Conservation (phyloP, 2,329 filamentous ascomycete genomes). For the Neonectria magnoliae region DNA sequence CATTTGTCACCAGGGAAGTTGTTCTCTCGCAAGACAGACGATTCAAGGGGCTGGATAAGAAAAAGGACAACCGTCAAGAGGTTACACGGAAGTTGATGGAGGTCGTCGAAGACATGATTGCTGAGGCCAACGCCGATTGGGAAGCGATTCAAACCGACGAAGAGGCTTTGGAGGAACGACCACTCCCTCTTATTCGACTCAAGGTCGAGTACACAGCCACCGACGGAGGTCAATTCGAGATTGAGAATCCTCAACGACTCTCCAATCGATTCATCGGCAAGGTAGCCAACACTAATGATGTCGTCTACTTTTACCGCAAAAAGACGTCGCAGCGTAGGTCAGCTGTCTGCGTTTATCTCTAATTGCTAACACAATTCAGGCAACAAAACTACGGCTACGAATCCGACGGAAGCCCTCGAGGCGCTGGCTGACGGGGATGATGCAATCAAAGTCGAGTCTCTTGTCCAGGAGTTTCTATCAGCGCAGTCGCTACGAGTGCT, state of each 20-base stretch:
- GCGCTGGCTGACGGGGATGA: conserved; percentile 63
- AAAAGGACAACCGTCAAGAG: conserved; percentile 84
- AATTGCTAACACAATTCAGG: conserved; percentile 35
- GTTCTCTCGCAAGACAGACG: conserved; percentile 77
- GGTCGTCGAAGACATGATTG: conserved; percentile 87
- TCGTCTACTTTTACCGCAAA: conserved; percentile 91
- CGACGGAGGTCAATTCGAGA: conserved; percentile 86
- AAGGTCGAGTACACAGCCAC: conserved; percentile 90
- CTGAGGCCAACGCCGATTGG: conserved; percentile 86
- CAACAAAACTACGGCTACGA: conserved; percentile 52
- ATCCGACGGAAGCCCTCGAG: conserved; percentile 72
- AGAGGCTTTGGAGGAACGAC: conserved; percentile 68
- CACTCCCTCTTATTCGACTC: conserved; percentile 85
- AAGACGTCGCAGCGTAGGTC: conserved; percentile 67
- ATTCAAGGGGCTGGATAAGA: conserved; percentile 80
- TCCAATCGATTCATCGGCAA: conserved; percentile 91
- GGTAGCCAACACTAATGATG: conserved; percentile 93
- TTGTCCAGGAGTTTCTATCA: conserved; percentile 87
- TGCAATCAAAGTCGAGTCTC: conserved; percentile 84
- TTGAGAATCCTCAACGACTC: conserved; percentile 95
- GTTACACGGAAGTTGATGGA: conserved; percentile 80
- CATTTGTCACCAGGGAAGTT: conserved; percentile 89
- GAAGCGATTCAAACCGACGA: conserved; percentile 75
- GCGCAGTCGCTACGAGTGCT: conserved; percentile 92
- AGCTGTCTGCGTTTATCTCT: rapidly evolving